These are phyloP conservation scores for Ustilago cynodontis DNA, from an alignment of 1,284 basidiomycete genomes.

Conservation along the genomic window DNA sequence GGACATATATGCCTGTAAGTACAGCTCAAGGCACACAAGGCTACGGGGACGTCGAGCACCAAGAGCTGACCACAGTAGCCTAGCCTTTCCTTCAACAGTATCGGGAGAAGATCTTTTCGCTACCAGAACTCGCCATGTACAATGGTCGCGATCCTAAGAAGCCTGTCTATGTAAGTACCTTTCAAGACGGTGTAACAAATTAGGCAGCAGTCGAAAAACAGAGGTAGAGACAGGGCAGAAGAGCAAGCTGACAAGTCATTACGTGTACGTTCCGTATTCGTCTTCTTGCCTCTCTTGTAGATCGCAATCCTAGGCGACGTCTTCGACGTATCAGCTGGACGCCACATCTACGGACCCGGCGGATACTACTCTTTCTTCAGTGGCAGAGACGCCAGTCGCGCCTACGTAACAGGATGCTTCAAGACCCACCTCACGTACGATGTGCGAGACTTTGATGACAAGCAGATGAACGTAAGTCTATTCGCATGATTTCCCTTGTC, in stretches of 20 bases:
- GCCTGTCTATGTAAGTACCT: constrained; percentile 82
- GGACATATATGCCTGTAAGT: constrained; percentile 65
- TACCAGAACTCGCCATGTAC: constrained; percentile 77
- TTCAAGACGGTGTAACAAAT: neutral
- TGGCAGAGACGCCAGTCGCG: constrained; percentile 65
- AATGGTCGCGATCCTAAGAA: constrained; percentile 79
- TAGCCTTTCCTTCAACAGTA: constrained; percentile 26
- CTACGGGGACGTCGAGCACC: neutral
- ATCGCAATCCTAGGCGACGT: constrained; percentile 84
- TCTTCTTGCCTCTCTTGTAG: neutral
- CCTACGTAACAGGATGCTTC: constrained; percentile 69
- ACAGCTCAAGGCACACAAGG: neutral
- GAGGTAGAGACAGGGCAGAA: neutral
- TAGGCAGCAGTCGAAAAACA: neutral
- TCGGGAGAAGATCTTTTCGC: constrained; percentile 78
- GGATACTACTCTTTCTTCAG: constrained; percentile 66
- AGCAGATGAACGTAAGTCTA: constrained; percentile 52
- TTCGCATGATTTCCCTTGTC: neutral
- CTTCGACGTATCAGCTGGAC: constrained; percentile 84
- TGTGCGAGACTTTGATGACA: constrained; percentile 59
- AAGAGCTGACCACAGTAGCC: neutral
- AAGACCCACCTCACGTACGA: constrained; percentile 66
- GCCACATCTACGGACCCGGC: constrained; percentile 80
- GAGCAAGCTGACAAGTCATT: neutral
- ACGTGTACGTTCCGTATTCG: neutral